These are phyloP conservation scores for Colletotrichum lupini DNA, from an alignment of 2,329 filamentous ascomycete species.

Conservation along the genomic window DNA sequence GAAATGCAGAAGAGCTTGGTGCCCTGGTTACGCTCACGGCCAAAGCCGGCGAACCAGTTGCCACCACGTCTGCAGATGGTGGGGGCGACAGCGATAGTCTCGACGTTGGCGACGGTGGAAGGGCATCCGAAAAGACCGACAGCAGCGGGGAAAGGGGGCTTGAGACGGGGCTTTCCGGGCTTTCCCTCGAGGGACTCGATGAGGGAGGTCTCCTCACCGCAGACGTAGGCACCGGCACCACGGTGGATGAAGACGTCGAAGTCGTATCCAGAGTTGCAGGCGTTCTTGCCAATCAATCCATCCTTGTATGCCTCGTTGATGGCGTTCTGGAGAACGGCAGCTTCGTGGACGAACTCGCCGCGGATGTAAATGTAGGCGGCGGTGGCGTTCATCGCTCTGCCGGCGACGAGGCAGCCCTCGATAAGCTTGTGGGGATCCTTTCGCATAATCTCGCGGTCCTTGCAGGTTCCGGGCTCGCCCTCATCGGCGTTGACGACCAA, in stretches of 20 bases:
- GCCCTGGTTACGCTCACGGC: slow-evolving; percentile 94
- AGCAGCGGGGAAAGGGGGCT: slow-evolving; percentile 97
- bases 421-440: slow-evolving; percentile 99
- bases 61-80: slow-evolving; percentile 95
- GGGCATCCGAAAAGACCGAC: slow-evolving; percentile 98
- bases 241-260: slow-evolving; percentile 98
- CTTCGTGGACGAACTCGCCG: slow-evolving; percentile 97
- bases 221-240: slow-evolving; percentile 97
- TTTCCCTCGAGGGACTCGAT: slow-evolving; percentile 99
- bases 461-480: slow-evolving; percentile 98
- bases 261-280: slow-evolving; percentile 95
- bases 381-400: slow-evolving; percentile 98
- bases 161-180: slow-evolving; percentile 96
- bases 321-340: slow-evolving; percentile 89
- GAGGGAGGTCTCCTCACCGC: slow-evolving; percentile 96
- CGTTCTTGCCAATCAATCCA: slow-evolving; percentile 97
- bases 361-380: slow-evolving; percentile 99
- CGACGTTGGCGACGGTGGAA: slow-evolving; percentile 97
- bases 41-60: slow-evolving; percentile 93
- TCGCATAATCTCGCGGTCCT: slow-evolving; percentile 99
- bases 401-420: slow-evolving; percentile 95
- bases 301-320: slow-evolving; percentile 98
- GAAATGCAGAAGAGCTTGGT: slow-evolving; percentile 99
- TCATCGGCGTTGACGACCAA: slow-evolving; percentile 98
- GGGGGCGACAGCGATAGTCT: slow-evolving; percentile 94